These are phyloP conservation scores for Coemansia sp. DNA, from an alignment of 192 early-diverging fungal species.

Conservation along the genomic window DNA sequence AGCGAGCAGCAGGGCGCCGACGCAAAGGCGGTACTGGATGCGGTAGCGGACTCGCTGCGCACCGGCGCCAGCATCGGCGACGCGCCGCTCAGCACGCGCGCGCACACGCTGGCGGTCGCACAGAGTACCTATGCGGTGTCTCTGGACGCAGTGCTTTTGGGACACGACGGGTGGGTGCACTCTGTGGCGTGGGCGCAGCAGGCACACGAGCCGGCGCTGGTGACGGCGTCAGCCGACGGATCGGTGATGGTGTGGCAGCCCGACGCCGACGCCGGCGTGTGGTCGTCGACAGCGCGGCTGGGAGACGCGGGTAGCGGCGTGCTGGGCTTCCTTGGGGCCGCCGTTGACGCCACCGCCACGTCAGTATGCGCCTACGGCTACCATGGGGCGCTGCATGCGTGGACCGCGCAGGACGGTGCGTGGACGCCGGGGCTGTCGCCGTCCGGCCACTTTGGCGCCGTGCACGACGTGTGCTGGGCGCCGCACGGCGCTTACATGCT, in stretches of 20 bases:
- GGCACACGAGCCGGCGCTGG: conserved; percentile 57
- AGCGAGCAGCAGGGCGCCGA: neutral
- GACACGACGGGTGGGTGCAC: conserved; percentile 96
- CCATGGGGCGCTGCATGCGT: conserved; percentile 81
- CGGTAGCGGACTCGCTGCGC: conserved; percentile 1
- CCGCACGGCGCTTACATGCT: conserved; percentile 69
- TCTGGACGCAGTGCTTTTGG: conserved; percentile 89
- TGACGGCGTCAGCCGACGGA: conserved; percentile 90
- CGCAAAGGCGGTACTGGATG: conserved; percentile 16
- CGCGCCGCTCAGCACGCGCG: conserved; percentile 77
- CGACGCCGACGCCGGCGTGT: conserved; percentile 73
- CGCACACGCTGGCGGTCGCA: conserved; percentile 52
- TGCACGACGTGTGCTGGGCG: conserved; percentile 83
- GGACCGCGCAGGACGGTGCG: conserved; percentile 43
- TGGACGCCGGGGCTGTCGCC: conserved; percentile 76
- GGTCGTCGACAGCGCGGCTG: conserved; percentile 80
- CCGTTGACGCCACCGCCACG: conserved; percentile 64
- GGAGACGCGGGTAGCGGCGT: conserved; percentile 85
- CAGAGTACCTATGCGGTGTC: conserved; percentile 55
- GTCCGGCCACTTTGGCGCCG: conserved; percentile 80
- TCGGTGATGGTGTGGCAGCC: conserved; percentile 89
- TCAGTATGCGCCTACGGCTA: conserved; percentile 75
- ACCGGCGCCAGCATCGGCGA: conserved; percentile 1
- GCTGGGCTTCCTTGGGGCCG: conserved; percentile 79
- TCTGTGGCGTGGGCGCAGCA: conserved; percentile 69